A percentile compares a stretch with the other conserved stretches of the same genome.
Conservation (phyloP, 75 land plant genomes). For the Cryptomeria japonica region DNA sequence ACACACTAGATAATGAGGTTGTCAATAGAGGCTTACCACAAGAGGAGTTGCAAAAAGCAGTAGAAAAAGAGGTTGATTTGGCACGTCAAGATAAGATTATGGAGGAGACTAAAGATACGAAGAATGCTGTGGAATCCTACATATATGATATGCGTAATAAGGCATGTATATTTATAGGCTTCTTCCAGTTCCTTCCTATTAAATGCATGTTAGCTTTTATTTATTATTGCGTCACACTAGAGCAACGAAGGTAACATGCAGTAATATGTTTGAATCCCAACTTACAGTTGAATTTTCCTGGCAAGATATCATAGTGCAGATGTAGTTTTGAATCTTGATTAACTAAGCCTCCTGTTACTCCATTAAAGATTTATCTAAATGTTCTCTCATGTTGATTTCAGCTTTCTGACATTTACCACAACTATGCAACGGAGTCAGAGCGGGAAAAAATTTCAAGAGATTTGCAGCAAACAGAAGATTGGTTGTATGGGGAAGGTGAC, state of each 20-base stretch:
- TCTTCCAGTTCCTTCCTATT: background rate
- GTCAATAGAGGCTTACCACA: conserved; percentile 53
- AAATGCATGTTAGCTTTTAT: background rate
- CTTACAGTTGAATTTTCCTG: background rate
- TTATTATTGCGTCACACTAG: background rate
- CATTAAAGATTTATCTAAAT: background rate
- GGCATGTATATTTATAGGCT: conserved; percentile 31
- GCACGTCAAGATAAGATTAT: conserved; percentile 83
- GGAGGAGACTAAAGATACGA: conserved; percentile 99
- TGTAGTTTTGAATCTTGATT: background rate
- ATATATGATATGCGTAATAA: conserved; percentile 95
- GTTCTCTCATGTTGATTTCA: conserved; percentile 16
- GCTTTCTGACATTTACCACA: conserved; percentile 76
- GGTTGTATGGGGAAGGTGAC: conserved; percentile 97
- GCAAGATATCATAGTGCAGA: background rate
- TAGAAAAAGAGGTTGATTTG: conserved; percentile 82
- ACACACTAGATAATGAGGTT: conserved; percentile 56
- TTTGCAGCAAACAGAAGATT: conserved; percentile 87
- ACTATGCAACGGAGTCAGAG: conserved; percentile 75
- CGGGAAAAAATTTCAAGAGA: conserved; percentile 55
- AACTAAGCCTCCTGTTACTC: background rate
- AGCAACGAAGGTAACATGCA: background rate
- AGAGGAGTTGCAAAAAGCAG: conserved; percentile 65
- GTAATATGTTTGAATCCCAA: background rate
- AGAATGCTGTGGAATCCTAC: conserved; percentile 94